Evolutionary conservation across 176 grass and related monocot species (phyloP).

Genomic region (Triticum urartu): DNA sequence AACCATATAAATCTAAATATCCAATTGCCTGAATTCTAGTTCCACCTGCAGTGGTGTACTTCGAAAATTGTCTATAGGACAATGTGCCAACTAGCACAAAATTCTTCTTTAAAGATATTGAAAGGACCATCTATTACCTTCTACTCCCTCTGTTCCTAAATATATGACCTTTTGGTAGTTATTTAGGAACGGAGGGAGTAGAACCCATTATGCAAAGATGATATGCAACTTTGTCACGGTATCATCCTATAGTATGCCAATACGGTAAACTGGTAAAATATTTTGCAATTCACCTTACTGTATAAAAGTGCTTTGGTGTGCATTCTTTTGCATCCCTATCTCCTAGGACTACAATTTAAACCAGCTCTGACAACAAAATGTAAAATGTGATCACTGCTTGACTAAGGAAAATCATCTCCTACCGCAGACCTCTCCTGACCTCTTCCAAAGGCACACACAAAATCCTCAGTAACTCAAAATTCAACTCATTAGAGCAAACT

Average conservation of each 20-base stretch:
- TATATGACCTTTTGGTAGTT: too few species aligned
- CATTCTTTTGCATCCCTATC: neutral
- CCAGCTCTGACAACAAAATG: neutral
- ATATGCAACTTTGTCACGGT: neutral
- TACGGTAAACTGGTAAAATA: neutral
- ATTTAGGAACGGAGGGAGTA: neutral
- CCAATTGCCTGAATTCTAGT: neutral
- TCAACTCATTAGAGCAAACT: constrained; percentile 10
- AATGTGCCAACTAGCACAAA: constrained; percentile 4
- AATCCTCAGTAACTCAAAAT: neutral
- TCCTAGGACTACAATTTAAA: constrained; percentile 10
- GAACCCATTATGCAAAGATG: constrained; percentile 14
- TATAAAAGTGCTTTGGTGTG: neutral
- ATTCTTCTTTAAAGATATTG: neutral
- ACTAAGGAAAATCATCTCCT: neutral
- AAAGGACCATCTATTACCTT: neutral
- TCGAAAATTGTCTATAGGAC: neutral
- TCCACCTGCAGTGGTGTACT: neutral
- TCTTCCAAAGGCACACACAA: constrained; percentile 6
- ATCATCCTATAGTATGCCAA: neutral
- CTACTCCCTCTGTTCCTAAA: too few species aligned
- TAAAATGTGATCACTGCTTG: neutral
- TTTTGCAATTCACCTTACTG: neutral
- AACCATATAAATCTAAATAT: neutral
- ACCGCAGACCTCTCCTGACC: neutral